Conservation (phyloP, 2,329 filamentous ascomycete genomes). For the Phialocephala sp. region DNA sequence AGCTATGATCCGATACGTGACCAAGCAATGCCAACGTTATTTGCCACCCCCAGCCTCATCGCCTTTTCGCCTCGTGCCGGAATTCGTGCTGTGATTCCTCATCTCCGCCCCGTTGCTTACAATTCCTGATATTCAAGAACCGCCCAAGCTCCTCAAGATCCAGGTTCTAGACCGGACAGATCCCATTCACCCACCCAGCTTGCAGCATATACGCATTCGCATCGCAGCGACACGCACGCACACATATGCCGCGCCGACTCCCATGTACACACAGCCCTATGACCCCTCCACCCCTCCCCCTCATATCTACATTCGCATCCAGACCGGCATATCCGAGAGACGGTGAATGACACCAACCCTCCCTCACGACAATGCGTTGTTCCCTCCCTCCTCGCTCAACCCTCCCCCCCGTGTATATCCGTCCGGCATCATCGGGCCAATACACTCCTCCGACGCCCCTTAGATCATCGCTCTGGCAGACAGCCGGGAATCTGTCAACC, state of each 20-base stretch:
- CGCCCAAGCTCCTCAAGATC: background rate
- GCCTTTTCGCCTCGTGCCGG: background rate
- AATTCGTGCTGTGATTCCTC: background rate
- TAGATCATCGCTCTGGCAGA: background rate
- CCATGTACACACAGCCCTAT: background rate
- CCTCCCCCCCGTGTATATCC: background rate
- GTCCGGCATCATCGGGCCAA: background rate
- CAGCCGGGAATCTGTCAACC: background rate
- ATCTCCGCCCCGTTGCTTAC: background rate
- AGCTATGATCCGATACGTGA: background rate
- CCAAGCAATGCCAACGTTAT: background rate
- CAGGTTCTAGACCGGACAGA: background rate
- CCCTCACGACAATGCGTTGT: background rate
- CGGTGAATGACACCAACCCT: no score
- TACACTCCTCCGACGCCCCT: background rate
- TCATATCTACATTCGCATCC: background rate
- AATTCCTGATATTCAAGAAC: background rate
- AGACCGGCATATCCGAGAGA: conserved; percentile 5
- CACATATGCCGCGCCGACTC: background rate
- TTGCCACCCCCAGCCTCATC: background rate
- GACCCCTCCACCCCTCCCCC: background rate
- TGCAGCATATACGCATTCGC: background rate
- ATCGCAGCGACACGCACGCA: background rate
- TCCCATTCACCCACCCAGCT: background rate
- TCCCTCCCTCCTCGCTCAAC: background rate